Percentiles rank a stretch among this genome's conserved stretches.
phyloP scores from a whole-genome alignment of 2,329 filamentous ascomycete genomes.

The Rhynchosporium secalis region DNA sequence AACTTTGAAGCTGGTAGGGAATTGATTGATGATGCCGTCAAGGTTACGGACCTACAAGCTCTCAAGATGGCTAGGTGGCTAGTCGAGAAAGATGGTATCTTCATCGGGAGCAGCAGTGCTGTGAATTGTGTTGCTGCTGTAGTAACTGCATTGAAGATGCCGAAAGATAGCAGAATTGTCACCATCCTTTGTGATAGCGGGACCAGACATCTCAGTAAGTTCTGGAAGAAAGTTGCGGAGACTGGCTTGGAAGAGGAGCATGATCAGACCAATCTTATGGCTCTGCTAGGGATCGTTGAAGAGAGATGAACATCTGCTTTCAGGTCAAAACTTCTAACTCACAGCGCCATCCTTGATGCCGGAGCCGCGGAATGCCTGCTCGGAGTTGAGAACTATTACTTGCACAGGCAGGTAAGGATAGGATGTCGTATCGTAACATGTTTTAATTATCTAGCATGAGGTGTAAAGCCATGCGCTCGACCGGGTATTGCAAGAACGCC shows the following conservation, averaged over 20 bases:
- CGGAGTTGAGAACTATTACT: too few species aligned
- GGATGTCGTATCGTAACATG: constrained; percentile 2
- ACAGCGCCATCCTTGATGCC: neutral
- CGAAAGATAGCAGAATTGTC: constrained; percentile 64
- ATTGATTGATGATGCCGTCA: constrained; percentile 85
- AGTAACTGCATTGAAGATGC: constrained; percentile 64
- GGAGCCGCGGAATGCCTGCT: too few species aligned
- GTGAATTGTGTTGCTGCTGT: constrained; percentile 90
- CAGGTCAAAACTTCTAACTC: neutral
- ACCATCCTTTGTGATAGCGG: constrained; percentile 85
- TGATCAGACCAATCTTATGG: constrained; percentile 50
- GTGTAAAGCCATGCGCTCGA: constrained; percentile 1
- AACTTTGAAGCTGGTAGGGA: constrained; percentile 89
- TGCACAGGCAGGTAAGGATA: too few species aligned
- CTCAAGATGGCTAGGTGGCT: constrained; percentile 94
- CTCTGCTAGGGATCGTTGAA: constrained; percentile 49
- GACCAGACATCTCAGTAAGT: constrained; percentile 79
- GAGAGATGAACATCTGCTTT: constrained; percentile 15
- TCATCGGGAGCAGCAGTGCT: constrained; percentile 91
- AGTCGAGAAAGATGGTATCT: constrained; percentile 93
- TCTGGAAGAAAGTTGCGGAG: constrained; percentile 73
- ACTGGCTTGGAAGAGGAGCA: constrained; percentile 64
- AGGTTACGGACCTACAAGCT: constrained; percentile 86
- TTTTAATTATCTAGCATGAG: constrained; percentile 9
- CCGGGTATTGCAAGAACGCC: constrained; percentile 14